Base-by-base conservation (phyloP, 2,329 filamentous ascomycete genomes). In the Ilyonectria sp. region DNA sequence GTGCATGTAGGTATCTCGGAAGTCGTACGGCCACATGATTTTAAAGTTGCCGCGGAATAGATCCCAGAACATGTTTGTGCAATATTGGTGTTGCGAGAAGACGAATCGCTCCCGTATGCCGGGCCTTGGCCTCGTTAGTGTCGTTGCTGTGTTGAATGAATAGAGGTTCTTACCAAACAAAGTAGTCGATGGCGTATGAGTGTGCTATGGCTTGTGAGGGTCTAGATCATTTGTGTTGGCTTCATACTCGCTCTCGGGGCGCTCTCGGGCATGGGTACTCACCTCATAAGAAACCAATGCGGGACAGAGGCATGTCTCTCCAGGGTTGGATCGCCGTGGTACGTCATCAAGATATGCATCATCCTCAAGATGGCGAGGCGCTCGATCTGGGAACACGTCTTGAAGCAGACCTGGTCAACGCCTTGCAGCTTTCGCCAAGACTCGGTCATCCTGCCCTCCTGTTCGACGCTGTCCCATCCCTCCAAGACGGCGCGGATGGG, bases 151-250 rank as follows among this genome's bases (percentile, higher is more conserved):
- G 5, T 5, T 13, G 31, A 2, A 19, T 2, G n/a, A 8, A 15
- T 11, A 4, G n/a, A 40, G 6, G 21, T 1, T 54, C 71, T 17
- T 71, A 77, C 77, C 77, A 79, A 26, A 77, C 75, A 4, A 79
- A 77, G 43, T 76, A 79, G 64, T 79, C 77, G 9, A 79, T 78
- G 1, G 74, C 77, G 26, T 76, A 76, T 0, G 77, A 74, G 9
- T 79, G 77, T 1, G 76, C 69, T 1, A 79, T 37, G 0, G 64
- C 54, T 58, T 79, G 76, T 8, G 76, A 78, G 1, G 77, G 77
- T 21, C 77, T 79, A 11, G 1, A 1, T 0, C 4, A 21, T 2
- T 6, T 74, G 26, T 74, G 60, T 8, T 2, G 8, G 4, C 2
- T 10, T 2, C 1, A 10, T 8, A 2, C 1, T 6, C 0, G 1